Evolutionary conservation across 257 asterid species (phyloP), one percentile per base, ranked within the genome.

Genomic region (Rehmannia glutinosa): DNA sequence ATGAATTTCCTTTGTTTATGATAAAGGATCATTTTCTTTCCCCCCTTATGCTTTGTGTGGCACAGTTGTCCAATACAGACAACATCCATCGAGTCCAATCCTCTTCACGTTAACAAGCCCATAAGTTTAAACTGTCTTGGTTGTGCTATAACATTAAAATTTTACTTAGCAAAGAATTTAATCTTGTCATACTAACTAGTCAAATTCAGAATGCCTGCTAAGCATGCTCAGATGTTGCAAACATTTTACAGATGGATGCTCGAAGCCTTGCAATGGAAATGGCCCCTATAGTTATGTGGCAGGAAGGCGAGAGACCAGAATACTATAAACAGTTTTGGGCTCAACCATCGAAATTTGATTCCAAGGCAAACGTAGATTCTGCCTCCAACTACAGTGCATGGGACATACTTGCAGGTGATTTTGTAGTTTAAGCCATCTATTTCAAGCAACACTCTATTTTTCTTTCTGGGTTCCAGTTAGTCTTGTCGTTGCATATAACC

Each of bases 261-360:
- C 87, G 86, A 70, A 92, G 86, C 81, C 95, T 92, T 66, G 92
- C 98, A 41, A 71, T 81, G 79, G 98, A 92, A 81, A 77, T 92
- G 84, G 92, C 97, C 72, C 89, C 98, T 20, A 70, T 92, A 73
- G 75, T 92, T 49, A 84, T 89, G 86, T 92, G 98, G 98, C 88
- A 78, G 62, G 74, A 85, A 74, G 97, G 89, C 45, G 87, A 71
- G 69, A 79, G 83, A 47, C 89, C 95, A 5, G 87, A 86, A 70
- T 77, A 77, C 69, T 84, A 83, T 68, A 72, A 75, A 74, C 91
- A 84, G 79, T 80, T 74, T 54, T 87, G 95, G 91, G 77, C 73
- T 69, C 67, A 75, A 11, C 76, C 87, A 45, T 54, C 81, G 69
- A 84, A 81, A 62, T 55, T 68, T 66, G 81, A 76, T 67, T 77